A percentile compares a stretch with the other conserved stretches of the same genome.
phyloP scores from a whole-genome alignment of 352 stramenopile genomes.

The Pilasporangium apinafurcum region DNA sequence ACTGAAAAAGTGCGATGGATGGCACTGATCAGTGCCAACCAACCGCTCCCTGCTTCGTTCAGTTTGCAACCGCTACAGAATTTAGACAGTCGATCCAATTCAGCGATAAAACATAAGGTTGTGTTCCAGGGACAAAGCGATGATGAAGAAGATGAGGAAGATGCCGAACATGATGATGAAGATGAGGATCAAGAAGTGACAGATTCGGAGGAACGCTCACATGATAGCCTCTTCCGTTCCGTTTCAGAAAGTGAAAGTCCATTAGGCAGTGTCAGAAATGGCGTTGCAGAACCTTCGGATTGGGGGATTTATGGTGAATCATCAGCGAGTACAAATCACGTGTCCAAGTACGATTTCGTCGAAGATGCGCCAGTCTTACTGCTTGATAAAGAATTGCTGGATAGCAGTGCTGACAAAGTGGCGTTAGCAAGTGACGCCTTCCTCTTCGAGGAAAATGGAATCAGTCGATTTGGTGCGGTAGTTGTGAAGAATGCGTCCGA shows the following conservation, averaged over 20 bases:
- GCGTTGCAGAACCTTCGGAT: slow-evolving; percentile 32
- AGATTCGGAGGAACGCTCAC: slow-evolving; percentile 4
- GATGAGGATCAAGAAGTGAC: slow-evolving; percentile 2
- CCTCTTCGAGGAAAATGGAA: slow-evolving; percentile 46
- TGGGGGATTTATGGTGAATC: slow-evolving; percentile 53
- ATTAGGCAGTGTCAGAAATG: slow-evolving; percentile 11
- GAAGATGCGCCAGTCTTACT: slow-evolving; percentile 31
- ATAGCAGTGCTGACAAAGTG: slow-evolving; percentile 12
- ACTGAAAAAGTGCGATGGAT: slow-evolving; percentile 62
- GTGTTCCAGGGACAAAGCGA: slow-evolving; percentile 7
- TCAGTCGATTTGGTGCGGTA: slow-evolving; percentile 43
- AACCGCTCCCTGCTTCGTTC: not conserved
- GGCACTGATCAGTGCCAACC: slow-evolving; percentile 33
- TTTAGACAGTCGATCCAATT: too few species aligned
- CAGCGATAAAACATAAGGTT: too few species aligned
- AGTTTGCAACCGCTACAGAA: not conserved
- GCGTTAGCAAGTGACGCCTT: slow-evolving; percentile 46
- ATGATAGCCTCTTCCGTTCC: slow-evolving; percentile 31
- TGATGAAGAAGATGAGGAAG: slow-evolving; percentile 16
- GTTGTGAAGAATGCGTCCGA: slow-evolving; percentile 20
- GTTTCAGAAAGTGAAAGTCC: slow-evolving; percentile 20
- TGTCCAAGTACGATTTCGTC: slow-evolving; percentile 39
- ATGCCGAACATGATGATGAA: slow-evolving; percentile 2
- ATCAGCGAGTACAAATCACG: too few species aligned
- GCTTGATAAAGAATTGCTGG: slow-evolving; percentile 53